Evolutionary conservation across 495 filamentous ascomycete species (phyloP), one percentile per base, ranked within the genome.

Genomic region (Cladorrhinum samala): DNA sequence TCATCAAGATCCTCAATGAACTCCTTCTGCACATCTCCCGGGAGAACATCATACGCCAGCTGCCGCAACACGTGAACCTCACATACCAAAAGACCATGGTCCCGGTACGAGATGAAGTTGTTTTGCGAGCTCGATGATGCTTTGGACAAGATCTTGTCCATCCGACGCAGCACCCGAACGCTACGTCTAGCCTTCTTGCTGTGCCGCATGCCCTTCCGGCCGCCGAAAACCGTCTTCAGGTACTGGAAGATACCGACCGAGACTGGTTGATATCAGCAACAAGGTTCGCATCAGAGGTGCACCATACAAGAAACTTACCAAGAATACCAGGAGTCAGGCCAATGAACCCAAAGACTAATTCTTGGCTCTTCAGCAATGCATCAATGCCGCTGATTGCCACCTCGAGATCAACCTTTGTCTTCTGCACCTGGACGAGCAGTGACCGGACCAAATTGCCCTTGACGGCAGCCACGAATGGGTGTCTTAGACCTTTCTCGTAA

Each of bases 391-490:
- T 86, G 66, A 97, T 87, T 14, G 93, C 93, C 51, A 98, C 84
- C 68, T 98, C 93, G 8, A 97, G 86, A 59, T 98, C 93, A 23
- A 98, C 93, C 73, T 97, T 98, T 1, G 93, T 97, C 75, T 97
- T 98, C 64, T 98, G 93, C 42, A 98, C 83, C 64, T 98, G 93
- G 42, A 98, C 96, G 25, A 98, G 77, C 46, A 98, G 79, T 19
- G 93, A 86, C 46, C 93, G 83, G 43, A 96, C 73, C n/a, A 98
- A 72, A 63, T 96, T 91, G 17, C 93, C 93, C 40, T 76, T 76
- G 14, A 97, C 63, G 1, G 89, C 86, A 6, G 90, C 90, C 25
- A 80, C 71, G 38, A 98, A 83, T 18, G 93, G 93, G 33, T 71
- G 80, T 20, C 85, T 77, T 33, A 98, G 65, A 62, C 96, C 93